Conservation (phyloP, 177 flowering plant genomes). For the Vitis hybrid region DNA sequence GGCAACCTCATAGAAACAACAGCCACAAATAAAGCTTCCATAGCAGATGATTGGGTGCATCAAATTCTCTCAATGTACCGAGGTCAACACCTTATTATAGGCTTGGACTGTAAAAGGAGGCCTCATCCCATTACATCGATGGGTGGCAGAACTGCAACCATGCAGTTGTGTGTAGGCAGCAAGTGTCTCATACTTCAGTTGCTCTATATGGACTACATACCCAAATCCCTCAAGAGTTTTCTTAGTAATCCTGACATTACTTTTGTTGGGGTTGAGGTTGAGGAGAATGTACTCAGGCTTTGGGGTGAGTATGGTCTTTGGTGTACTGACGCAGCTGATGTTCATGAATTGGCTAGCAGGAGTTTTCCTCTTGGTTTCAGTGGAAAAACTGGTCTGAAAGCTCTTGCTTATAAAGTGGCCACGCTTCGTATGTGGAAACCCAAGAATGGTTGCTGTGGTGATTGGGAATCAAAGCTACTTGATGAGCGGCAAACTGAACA, state of each 20-base stretch:
- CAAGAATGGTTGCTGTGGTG: not conserved
- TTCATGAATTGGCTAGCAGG: not conserved
- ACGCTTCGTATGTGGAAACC: not conserved
- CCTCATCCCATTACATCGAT: constrained; percentile 13
- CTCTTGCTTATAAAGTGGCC: not conserved
- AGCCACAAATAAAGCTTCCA: constrained; percentile 8
- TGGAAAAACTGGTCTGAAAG: constrained; percentile 5
- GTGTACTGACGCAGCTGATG: not conserved
- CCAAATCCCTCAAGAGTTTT: constrained; percentile 27
- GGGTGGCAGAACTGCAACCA: constrained; percentile 32
- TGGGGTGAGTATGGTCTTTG: constrained; percentile 31
- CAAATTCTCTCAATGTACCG: not conserved
- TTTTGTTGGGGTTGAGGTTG: constrained; percentile 37
- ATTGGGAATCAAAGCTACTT: constrained; percentile 3
- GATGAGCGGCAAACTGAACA: not conserved
- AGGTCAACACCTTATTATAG: constrained; percentile 14
- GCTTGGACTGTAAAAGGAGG: constrained; percentile 35
- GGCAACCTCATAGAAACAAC: constrained; percentile 9
- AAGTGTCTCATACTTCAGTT: constrained; percentile 38
- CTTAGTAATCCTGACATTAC: constrained; percentile 18
- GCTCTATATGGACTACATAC: constrained; percentile 30
- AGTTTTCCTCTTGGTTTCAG: not conserved
- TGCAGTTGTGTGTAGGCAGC: constrained; percentile 38
- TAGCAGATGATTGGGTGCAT: constrained; percentile 10
- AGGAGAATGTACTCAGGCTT: constrained; percentile 23